Evolutionary conservation across 495 filamentous ascomycete genomes (phyloP), one percentile per base, ranked within the genome.

Genomic region (Aspergillus panamensis): DNA sequence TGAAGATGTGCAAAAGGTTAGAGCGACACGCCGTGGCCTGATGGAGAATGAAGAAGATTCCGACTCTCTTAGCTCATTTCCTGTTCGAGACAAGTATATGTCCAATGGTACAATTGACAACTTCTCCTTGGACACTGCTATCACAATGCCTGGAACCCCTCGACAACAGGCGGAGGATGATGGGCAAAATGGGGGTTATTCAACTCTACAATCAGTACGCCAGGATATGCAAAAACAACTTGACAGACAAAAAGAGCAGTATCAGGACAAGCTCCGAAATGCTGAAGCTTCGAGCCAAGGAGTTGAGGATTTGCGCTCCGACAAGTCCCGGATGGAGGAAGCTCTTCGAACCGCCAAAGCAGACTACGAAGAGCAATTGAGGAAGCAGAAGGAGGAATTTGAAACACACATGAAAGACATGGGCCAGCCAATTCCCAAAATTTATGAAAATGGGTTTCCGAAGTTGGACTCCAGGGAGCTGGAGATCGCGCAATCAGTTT

Each of bases 31-130:
- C 39, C 90, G 89, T 60, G 88, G 84, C 13, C 72, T 84, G 21
- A 68, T 73, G 21, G 90, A 94, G 29, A 80, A 83, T 35, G 91
- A 96, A 48, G 90, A 96, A 51, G 94, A 97, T 68, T 82, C 85
- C 52, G 94, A 97, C 63, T 96, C 92, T 0, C 83, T 90, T 20
- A 88, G 87, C 31, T 96, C 92, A 8, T 96, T 91, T 69, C 88
- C 90, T 2, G 78, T 92, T 30, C 81, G 94, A 44, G 94, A 99
- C 58, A 99, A 99, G 66, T 97, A 97, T 70, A 86, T 95, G 79
- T 96, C 92, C 4, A 94, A 88, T 66, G 92, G 92, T 13, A 99
- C 95, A 3, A 80, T 96, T 39, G 94, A 99, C 68, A 96, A 96
- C 69, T 94, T 97, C 66, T 97, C 95, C 13, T 79, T 97, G 20